Evolutionary conservation across 2,329 filamentous ascomycete species (phyloP), one percentile per base, ranked within the genome.

Genomic region (Diaporthe sp.): DNA sequence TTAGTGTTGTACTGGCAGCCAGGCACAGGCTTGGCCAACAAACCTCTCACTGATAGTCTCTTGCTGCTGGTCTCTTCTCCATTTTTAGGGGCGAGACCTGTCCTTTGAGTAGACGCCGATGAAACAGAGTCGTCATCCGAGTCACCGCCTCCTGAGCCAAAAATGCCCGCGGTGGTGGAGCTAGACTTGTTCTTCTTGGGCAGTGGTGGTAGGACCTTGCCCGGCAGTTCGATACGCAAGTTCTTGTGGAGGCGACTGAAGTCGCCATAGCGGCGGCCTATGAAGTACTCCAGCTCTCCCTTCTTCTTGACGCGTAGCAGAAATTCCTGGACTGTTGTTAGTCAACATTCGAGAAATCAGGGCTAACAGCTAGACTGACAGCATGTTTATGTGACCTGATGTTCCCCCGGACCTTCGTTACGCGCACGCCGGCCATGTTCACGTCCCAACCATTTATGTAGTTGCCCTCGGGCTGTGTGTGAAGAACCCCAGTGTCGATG

Each of bases 361-460:
- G 28, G n/a, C 22, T 17, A 22, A 47, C 9, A 40, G 30, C 6
- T n/a, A 28, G n/a, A 86, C 92, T 84, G 85, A 95, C 94, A 71
- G 97, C 95, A 87, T 98, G 96, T 79, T 95, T 94, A 82, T 98
- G 97, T 80, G 97, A 92, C 74, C 96, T 89, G 38, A 98, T 92
- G 75, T 95, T 97, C 80, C 95, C 92, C 87, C 96, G 97, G 70
- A 95, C 88, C 10, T 92, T 92, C 2, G 91, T 93, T 35, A 95
- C 92, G 76, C 96, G 91, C 67, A 98, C 97, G 54, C 93, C 95
- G 15, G 96, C 95, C 67, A 99, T 93, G 82, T 99, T 99, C 78
- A 98, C 92, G 82, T 98, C 97, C 97, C 97, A 98, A 40, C 95
- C 95, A 82, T 99, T 96, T 80, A 98, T 94, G 77, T 92, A 93